These are phyloP conservation scores for Nannizziopsis arthrosporioides DNA, from an alignment of 2,329 filamentous ascomycete species.

Conservation along the genomic window DNA sequence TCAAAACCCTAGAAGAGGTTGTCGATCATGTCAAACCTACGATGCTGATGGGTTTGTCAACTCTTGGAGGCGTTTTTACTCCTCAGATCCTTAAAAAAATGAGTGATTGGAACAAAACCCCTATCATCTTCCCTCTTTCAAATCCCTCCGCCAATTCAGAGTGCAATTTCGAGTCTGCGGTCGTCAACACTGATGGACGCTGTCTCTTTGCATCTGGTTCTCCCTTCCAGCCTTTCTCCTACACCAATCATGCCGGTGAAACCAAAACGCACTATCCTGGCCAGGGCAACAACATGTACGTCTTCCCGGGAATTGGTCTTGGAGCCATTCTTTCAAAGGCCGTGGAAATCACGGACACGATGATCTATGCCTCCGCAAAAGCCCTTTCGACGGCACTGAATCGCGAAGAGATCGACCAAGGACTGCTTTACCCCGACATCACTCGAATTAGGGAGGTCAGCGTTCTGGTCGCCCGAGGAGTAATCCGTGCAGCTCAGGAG, in stretches of 20 bases:
- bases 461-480: constrained; percentile 73
- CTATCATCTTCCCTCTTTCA: constrained; percentile 91
- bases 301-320: constrained; percentile 92
- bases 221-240: constrained; percentile 65
- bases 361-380: constrained; percentile 90
- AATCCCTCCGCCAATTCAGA: constrained; percentile 96
- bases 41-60: constrained; percentile 86
- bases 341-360: constrained; percentile 75
- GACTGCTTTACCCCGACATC: constrained; percentile 83
- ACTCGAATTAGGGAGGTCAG: constrained; percentile 85
- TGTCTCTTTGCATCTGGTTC: constrained; percentile 92
- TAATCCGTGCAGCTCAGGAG: constrained; percentile 81
- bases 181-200: constrained; percentile 79
- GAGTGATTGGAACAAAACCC: constrained; percentile 55
- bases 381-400: constrained; percentile 69
- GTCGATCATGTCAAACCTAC: constrained; percentile 92
- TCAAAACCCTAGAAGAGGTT: constrained; percentile 75
- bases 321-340: constrained; percentile 87
- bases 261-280: constrained; percentile 61
- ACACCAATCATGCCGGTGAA: constrained; percentile 48
- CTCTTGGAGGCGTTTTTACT: constrained; percentile 89
- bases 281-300: constrained; percentile 74
- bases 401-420: constrained; percentile 66
- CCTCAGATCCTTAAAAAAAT: constrained; percentile 63
- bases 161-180: constrained; percentile 90